Evolutionary conservation across 305 asterid genomes (phyloP).

Genomic region (Rubia tinctorum): DNA sequence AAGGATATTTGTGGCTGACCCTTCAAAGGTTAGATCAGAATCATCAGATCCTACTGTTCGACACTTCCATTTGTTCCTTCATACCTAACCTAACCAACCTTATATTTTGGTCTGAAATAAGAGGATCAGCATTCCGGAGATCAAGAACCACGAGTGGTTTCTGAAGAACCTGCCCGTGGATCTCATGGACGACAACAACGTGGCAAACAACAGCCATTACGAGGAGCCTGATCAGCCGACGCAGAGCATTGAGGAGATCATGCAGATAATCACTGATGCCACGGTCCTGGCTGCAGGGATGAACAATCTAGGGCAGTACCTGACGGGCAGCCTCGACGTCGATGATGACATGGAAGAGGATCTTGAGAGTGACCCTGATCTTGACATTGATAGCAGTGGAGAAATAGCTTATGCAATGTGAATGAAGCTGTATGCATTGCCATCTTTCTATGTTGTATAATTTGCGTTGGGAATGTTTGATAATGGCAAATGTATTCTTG

Average conservation of each 20-base stretch:
- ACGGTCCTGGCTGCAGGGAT: slow-evolving; percentile 81
- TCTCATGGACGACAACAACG: slow-evolving; percentile 49
- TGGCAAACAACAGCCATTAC: slow-evolving; percentile 50
- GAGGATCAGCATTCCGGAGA: slow-evolving; percentile 89
- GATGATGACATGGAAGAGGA: slow-evolving; percentile 93
- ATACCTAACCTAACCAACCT: background rate
- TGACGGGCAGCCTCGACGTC: slow-evolving; percentile 75
- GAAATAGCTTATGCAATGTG: slow-evolving; percentile 85
- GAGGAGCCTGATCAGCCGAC: slow-evolving; percentile 87
- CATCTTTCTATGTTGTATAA: background rate
- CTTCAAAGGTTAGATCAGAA: slow-evolving; percentile 57
- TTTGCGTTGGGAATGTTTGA: background rate
- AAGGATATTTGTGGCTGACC: slow-evolving; percentile 91
- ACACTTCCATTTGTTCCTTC: background rate
- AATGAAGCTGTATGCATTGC: background rate
- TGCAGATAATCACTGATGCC: slow-evolving; percentile 91
- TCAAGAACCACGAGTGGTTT: slow-evolving; percentile 92
- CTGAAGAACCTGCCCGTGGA: slow-evolving; percentile 87
- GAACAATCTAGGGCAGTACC: slow-evolving; percentile 63
- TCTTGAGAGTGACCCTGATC: slow-evolving; percentile 83
- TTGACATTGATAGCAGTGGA: slow-evolving; percentile 93
- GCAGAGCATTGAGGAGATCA: slow-evolving; percentile 83
- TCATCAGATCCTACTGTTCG: background rate
- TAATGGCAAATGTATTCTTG: background rate
- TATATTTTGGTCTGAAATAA: slow-evolving; percentile 24